A percentile compares a stretch with the other conserved stretches of the same genome.
phyloP scores from a whole-genome alignment of 305 asterid species.

The Fraxinus sp. region DNA sequence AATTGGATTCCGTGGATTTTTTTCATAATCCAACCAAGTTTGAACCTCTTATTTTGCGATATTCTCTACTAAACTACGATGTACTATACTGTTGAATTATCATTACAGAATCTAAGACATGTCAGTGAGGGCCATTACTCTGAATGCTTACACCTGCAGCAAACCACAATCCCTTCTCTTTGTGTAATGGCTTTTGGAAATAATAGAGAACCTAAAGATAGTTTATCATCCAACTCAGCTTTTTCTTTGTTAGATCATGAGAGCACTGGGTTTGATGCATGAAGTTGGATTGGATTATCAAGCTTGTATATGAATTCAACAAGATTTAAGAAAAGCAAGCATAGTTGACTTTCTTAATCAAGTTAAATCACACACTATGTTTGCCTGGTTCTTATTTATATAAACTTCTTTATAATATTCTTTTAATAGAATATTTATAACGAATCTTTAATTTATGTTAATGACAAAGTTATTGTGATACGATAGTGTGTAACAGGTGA shows the following conservation, averaged over 20 bases:
- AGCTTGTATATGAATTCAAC: background rate
- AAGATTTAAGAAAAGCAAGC: background rate
- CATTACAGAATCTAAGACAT: conserved; percentile 1
- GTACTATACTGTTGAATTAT: background rate
- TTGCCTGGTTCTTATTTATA: background rate
- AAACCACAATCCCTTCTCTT: background rate
- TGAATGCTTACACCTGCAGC: conserved; percentile 1
- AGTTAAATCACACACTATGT: background rate
- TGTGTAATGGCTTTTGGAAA: background rate
- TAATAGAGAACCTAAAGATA: conserved; percentile 3
- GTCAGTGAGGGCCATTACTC: background rate
- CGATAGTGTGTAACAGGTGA: background rate
- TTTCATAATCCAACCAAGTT: conserved; percentile 1
- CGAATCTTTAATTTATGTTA: background rate
- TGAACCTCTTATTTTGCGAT: background rate
- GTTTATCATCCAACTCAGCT: background rate
- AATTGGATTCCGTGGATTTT: background rate
- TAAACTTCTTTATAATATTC: background rate
- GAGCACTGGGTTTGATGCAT: background rate
- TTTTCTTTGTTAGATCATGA: background rate
- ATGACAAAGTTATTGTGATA: background rate
- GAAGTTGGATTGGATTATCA: conserved; percentile 2
- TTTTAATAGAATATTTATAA: background rate
- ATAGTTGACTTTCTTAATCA: background rate
- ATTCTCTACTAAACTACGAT: background rate